Evolutionary conservation across 1,284 basidiomycete species (phyloP).

Genomic region (Ustilago loliicola): DNA sequence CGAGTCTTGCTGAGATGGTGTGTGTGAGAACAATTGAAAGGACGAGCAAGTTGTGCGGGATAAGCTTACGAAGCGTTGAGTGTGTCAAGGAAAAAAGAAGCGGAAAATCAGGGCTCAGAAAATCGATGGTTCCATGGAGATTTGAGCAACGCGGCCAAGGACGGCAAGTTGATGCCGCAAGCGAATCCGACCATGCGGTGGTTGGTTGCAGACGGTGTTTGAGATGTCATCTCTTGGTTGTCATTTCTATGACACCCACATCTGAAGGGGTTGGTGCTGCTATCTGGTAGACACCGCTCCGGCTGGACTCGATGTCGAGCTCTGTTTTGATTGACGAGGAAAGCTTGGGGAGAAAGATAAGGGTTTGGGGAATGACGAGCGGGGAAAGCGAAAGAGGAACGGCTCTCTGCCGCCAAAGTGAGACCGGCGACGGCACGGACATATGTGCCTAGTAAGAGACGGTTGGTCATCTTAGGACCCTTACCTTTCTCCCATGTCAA

Average conservation of each 20-base stretch:
- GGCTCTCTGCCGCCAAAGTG: conserved; percentile 6
- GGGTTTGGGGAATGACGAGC: neutral
- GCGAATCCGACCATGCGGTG: neutral
- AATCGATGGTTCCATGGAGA: neutral
- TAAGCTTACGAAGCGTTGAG: too few species aligned
- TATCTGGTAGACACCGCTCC: neutral
- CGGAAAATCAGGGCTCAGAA: neutral
- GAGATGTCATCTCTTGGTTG: neutral
- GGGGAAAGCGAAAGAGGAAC: conserved; percentile 2
- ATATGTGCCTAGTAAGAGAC: neutral
- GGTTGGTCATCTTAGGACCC: neutral
- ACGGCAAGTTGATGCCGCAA: neutral
- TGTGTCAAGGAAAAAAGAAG: neutral
- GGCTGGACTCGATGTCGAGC: too few species aligned
- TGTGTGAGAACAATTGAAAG: neutral
- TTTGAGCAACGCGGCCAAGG: neutral
- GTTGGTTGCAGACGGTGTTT: neutral
- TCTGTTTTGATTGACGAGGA: neutral
- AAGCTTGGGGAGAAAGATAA: neutral
- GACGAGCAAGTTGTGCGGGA: neutral
- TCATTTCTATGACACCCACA: too few species aligned
- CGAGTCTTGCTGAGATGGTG: neutral
- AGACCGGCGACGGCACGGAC: conserved; percentile 12
- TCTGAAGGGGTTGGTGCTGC: neutral
- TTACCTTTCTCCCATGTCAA: neutral